These are phyloP conservation scores for Ambrosiella xylebori DNA, from an alignment of 2,329 filamentous ascomycete species.

Conservation along the genomic window DNA sequence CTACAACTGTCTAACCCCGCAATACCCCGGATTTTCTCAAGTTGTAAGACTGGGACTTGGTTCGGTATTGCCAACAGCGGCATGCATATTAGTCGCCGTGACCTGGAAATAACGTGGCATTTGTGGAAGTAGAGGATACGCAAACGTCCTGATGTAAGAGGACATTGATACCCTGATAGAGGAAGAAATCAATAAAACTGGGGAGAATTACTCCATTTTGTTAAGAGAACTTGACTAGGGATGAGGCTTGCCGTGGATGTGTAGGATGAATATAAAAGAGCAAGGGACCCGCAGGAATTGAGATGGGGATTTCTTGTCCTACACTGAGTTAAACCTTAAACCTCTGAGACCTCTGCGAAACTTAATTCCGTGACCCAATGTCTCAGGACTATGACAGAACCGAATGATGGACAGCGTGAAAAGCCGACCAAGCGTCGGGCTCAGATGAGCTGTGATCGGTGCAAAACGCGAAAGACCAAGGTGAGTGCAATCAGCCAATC, in stretches of 20 bases:
- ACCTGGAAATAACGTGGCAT: background rate
- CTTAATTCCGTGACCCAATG: no score
- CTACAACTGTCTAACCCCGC: background rate
- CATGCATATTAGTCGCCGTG: background rate
- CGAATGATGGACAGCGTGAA: slow-evolving; percentile 1
- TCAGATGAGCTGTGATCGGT: slow-evolving; percentile 19
- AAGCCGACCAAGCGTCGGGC: slow-evolving; percentile 15
- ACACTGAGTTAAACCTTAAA: background rate
- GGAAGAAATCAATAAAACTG: background rate
- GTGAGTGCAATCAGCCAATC: slow-evolving; percentile 7
- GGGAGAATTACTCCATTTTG: background rate
- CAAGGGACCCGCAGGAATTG: background rate
- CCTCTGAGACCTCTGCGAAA: background rate
- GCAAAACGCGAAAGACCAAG: slow-evolving; percentile 19
- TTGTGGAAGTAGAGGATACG: background rate
- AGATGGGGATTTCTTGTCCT: background rate
- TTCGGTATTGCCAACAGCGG: background rate
- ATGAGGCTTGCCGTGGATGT: background rate
- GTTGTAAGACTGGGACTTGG: background rate
- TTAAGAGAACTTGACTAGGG: background rate
- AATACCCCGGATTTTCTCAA: background rate
- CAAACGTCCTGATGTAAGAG: background rate
- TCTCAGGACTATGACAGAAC: background rate
- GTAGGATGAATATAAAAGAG: background rate
- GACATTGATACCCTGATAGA: background rate